Conservation (phyloP, 371 early-diverging fungal species). For the Mortierella sp. region DNA sequence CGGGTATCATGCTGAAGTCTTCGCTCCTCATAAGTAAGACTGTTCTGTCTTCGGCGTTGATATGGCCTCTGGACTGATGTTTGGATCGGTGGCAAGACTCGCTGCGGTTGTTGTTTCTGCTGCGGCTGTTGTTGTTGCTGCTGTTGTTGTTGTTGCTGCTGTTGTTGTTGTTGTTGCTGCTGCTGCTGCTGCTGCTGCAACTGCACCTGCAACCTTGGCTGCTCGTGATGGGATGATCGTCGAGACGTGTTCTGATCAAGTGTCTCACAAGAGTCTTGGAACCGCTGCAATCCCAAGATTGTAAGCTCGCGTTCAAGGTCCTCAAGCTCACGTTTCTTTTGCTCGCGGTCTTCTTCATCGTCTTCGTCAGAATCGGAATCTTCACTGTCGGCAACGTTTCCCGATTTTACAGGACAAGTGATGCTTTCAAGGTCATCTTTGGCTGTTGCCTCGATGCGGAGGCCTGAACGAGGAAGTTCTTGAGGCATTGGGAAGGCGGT, state of each 20-base stretch:
- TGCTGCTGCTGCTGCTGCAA: neutral
- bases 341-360: slow-evolving; percentile 19
- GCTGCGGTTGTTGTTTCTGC: slow-evolving; percentile 3
- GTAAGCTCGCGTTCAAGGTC: slow-evolving; percentile 16
- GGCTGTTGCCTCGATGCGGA: neutral
- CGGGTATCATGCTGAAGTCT: neutral
- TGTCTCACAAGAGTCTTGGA: neutral
- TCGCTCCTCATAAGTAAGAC: slow-evolving; percentile 22
- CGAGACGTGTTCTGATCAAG: neutral
- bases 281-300: slow-evolving; percentile 15
- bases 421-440: neutral
- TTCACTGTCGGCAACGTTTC: neutral
- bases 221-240: slow-evolving; percentile 3
- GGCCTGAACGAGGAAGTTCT: neutral
- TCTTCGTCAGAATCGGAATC: slow-evolving; percentile 11
- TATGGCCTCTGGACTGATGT: slow-evolving; percentile 5
- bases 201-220: neutral
- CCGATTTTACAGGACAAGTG: neutral
- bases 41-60: slow-evolving; percentile 18
- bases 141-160: neutral
- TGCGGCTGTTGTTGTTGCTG: neutral
- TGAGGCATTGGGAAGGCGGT: slow-evolving; percentile 3
- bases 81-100: neutral
- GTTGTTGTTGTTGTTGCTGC: neutral
- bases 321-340: slow-evolving; percentile 10